Percentiles rank a stretch among this genome's conserved stretches.
These are phyloP conservation scores for Sphaerulina populicola DNA, from an alignment of 2,329 filamentous ascomycete genomes.

Conservation along the genomic window DNA sequence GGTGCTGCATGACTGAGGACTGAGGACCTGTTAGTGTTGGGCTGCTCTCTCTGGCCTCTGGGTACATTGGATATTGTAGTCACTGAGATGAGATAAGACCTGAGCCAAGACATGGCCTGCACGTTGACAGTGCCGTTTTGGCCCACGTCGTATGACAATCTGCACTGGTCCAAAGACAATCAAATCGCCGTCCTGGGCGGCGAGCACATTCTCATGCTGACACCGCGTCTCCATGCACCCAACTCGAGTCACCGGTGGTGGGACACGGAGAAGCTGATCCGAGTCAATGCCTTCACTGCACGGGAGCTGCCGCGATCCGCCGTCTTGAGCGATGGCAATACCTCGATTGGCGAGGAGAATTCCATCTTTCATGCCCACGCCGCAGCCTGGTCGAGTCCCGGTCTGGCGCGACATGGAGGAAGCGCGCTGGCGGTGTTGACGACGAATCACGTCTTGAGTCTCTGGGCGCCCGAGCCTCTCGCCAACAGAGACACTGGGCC, in stretches of 20 bases:
- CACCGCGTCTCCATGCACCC: slow-evolving; percentile 23
- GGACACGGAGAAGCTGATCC: slow-evolving; percentile 33
- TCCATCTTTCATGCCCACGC: slow-evolving; percentile 45
- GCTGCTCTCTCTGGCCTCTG: not conserved
- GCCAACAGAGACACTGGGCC: no score
- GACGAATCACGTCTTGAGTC: slow-evolving; percentile 48
- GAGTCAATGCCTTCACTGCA: slow-evolving; percentile 46
- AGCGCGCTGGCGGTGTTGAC: slow-evolving; percentile 50
- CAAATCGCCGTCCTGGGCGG: slow-evolving; percentile 50
- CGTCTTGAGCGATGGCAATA: slow-evolving; percentile 41
- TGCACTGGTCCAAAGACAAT: slow-evolving; percentile 54
- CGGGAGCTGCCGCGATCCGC: slow-evolving; percentile 42
- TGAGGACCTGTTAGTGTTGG: not conserved
- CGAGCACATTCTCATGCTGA: slow-evolving; percentile 48
- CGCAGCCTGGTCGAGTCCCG: slow-evolving; percentile 50
- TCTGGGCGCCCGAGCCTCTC: slow-evolving; percentile 47
- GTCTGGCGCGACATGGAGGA: slow-evolving; percentile 47
- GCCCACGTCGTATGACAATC: slow-evolving; percentile 45
- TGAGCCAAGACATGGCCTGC: slow-evolving; percentile 13
- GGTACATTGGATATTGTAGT: no score
- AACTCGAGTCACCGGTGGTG: not conserved
- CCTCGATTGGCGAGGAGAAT: slow-evolving; percentile 53
- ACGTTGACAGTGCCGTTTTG: slow-evolving; percentile 34
- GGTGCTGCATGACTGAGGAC: slow-evolving; percentile 2
- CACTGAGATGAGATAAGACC: no score